A percentile compares a stretch with the other conserved stretches of the same genome.
phyloP scores from a whole-genome alignment of 2,329 filamentous ascomycete species.

The Knufia petricola region DNA sequence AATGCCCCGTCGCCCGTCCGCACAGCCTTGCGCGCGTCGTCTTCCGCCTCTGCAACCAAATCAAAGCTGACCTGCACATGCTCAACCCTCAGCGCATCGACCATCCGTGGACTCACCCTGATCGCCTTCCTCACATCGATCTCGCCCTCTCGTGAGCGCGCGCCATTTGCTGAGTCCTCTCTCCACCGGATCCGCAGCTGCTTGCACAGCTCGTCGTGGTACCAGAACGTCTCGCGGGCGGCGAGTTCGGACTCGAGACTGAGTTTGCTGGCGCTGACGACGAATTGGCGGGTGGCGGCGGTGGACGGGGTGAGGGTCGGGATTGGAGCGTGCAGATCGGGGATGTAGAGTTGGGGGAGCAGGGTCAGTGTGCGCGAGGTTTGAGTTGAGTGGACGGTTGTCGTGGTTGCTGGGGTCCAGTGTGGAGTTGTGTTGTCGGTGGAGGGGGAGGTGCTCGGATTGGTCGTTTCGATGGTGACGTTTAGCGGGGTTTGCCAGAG shows the following conservation, averaged over 20 bases:
- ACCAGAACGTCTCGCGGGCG: slow-evolving; percentile 82
- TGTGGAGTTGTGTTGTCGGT: neutral
- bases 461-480: slow-evolving; percentile 33
- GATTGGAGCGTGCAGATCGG: slow-evolving; percentile 67
- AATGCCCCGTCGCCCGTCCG: slow-evolving; percentile 41
- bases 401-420: slow-evolving; percentile 20
- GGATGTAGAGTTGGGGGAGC: slow-evolving; percentile 63
- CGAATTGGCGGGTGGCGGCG: slow-evolving; percentile 73
- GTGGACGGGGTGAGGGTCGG: slow-evolving; percentile 63
- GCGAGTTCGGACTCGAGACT: slow-evolving; percentile 69
- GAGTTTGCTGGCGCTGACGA: slow-evolving; percentile 71
- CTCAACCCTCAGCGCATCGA: slow-evolving; percentile 71
- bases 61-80: slow-evolving; percentile 59
- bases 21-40: slow-evolving; percentile 19
- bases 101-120: slow-evolving; percentile 61
- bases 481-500: slow-evolving; percentile 75
- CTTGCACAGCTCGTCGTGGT: slow-evolving; percentile 69
- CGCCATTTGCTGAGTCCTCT: slow-evolving; percentile 41
- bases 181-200: slow-evolving; percentile 63
- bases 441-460: neutral
- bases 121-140: slow-evolving; percentile 66
- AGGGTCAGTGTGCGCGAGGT: slow-evolving; percentile 68
- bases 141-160: slow-evolving; percentile 45
- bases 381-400: slow-evolving; percentile 47
- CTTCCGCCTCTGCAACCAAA: slow-evolving; percentile 22